Evolutionary conservation across 768 basidiomycete genomes (phyloP).

Genomic region (Tylopilus subfusipes): DNA sequence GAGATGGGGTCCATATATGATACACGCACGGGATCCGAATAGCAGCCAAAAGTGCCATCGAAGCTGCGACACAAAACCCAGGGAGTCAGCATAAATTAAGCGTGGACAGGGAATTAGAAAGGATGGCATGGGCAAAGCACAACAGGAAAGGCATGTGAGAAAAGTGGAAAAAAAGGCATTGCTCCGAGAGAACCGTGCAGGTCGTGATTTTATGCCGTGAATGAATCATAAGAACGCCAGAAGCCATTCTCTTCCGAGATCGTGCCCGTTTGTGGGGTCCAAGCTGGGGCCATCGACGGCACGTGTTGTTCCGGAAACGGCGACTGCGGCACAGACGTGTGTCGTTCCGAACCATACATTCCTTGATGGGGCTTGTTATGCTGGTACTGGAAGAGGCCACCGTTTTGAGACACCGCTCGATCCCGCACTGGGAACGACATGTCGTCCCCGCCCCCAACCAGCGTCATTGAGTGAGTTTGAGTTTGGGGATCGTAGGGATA

Average conservation of each 20-base stretch:
- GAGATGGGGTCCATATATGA: conserved; percentile 10
- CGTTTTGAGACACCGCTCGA: conserved; percentile 14
- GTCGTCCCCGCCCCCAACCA: conserved; percentile 17
- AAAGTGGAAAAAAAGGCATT: background rate
- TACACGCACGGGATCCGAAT: conserved; percentile 11
- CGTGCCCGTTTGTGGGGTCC: conserved; percentile 17
- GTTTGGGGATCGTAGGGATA: conserved; percentile 21
- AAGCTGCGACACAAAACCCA: conserved; percentile 1
- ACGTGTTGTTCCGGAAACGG: conserved; percentile 18
- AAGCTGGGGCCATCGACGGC: conserved; percentile 13
- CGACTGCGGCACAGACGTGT: conserved; percentile 16
- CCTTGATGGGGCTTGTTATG: conserved; percentile 24
- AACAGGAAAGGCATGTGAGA: background rate
- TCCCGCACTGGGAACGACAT: conserved; percentile 18
- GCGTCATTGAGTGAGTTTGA: conserved; percentile 17
- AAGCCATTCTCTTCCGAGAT: conserved; percentile 18
- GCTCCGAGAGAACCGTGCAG: background rate
- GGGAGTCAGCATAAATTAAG: conserved; percentile 1
- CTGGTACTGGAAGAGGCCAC: conserved; percentile 14
- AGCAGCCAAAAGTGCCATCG: background rate
- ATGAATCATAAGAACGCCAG: conserved; percentile 28
- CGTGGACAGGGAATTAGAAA: background rate
- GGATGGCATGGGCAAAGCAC: background rate
- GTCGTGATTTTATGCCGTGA: conserved; percentile 16
- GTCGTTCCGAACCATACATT: conserved; percentile 25